These are phyloP conservation scores for Sanghuangporus weigelae DNA, from an alignment of 1,284 basidiomycete genomes.

Conservation along the genomic window DNA sequence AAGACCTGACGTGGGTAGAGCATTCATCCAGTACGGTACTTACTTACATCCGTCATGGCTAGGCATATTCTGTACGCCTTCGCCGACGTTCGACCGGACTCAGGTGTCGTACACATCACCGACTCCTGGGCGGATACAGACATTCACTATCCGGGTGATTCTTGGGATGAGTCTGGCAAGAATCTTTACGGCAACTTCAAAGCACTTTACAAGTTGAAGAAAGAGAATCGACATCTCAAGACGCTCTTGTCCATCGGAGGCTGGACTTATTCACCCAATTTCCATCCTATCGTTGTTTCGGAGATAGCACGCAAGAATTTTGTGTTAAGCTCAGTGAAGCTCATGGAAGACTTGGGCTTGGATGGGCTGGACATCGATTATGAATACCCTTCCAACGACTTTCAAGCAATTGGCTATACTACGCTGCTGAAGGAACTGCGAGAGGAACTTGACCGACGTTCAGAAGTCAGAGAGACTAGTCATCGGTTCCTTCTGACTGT, in stretches of 20 bases:
- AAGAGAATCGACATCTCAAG: slow-evolving; percentile 80
- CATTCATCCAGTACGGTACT: not conserved
- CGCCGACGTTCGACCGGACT: slow-evolving; percentile 77
- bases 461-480: slow-evolving; percentile 47
- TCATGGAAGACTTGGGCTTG: slow-evolving; percentile 78
- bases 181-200: slow-evolving; percentile 96
- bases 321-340: slow-evolving; percentile 68
- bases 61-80: slow-evolving; percentile 87
- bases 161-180: slow-evolving; percentile 80
- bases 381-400: slow-evolving; percentile 73
- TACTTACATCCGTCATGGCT: slow-evolving; percentile 17
- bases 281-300: slow-evolving; percentile 72
- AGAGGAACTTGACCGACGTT: slow-evolving; percentile 62
- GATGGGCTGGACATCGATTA: slow-evolving; percentile 82
- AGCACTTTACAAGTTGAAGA: slow-evolving; percentile 86
- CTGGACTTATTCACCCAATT: slow-evolving; percentile 82
- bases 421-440: slow-evolving; percentile 68
- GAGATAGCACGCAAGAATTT: slow-evolving; percentile 65
- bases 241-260: slow-evolving; percentile 85
- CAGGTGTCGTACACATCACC: slow-evolving; percentile 83
- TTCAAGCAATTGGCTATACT: slow-evolving; percentile 70
- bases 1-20: slow-evolving; percentile 74
- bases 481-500: slow-evolving; percentile 76
- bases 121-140: slow-evolving; percentile 93
- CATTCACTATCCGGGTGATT: slow-evolving; percentile 78